Percentiles rank a stretch among this genome's conserved stretches.
phyloP scores from a whole-genome alignment of 1,284 basidiomycete genomes.

The Ceratobasidium sp. region DNA sequence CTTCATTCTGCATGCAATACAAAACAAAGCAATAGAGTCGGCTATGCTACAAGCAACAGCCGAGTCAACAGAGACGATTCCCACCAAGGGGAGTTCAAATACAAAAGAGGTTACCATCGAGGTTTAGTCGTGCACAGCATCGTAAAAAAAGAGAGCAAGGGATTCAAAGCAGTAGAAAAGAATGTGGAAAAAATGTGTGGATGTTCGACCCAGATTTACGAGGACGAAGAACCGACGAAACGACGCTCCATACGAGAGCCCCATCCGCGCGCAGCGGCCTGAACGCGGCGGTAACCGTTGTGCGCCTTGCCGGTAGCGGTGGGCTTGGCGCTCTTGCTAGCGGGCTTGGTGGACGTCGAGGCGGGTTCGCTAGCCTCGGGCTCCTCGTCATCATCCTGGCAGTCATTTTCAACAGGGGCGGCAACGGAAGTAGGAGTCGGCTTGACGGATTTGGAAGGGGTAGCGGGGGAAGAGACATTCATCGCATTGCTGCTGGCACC shows the following conservation, averaged over 20 bases:
- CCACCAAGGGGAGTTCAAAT: conserved; percentile 12
- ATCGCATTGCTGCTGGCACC: conserved; percentile 5
- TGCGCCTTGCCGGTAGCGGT: conserved; percentile 14
- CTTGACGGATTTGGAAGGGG: background rate
- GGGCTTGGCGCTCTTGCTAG: background rate
- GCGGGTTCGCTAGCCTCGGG: background rate
- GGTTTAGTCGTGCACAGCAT: conserved; percentile 26
- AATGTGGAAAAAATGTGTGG: conserved; percentile 6
- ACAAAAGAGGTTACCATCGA: too few relatives aligned
- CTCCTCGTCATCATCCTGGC: conserved; percentile 23
- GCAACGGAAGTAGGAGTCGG: background rate
- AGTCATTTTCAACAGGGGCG: conserved; percentile 15
- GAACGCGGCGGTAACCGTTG: background rate
- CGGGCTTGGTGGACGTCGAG: background rate
- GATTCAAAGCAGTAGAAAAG: conserved; percentile 7
- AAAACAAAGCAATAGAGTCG: conserved; percentile 21
- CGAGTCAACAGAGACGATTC: conserved; percentile 2
- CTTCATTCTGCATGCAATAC: conserved; percentile 44
- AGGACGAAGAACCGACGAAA: conserved; percentile 8
- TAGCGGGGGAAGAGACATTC: background rate
- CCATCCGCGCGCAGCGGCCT: conserved; percentile 9
- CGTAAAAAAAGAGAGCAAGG: conserved; percentile 15
- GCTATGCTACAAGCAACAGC: conserved; percentile 26
- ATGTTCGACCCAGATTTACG: background rate
- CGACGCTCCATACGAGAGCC: conserved; percentile 30